Evolutionary conservation across 1,284 basidiomycete species (phyloP), one percentile per base, ranked within the genome.

Genomic region (Meripilus lineatus): DNA sequence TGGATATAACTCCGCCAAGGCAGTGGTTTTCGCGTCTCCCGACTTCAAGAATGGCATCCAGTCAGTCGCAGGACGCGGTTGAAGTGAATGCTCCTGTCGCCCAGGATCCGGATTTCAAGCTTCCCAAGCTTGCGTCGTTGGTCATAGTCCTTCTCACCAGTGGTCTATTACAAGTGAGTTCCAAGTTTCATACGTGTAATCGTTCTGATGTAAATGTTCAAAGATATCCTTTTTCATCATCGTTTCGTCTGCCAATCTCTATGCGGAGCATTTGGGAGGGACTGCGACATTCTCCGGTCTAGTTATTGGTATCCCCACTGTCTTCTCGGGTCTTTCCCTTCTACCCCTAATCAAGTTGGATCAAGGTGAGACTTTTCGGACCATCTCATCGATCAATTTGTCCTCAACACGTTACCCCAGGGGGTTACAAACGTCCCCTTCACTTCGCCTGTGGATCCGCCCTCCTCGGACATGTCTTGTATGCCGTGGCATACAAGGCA

Each of bases 251-350:
- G 76, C 81, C 1, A 77, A 73, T 54, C 66, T 69, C 40, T 85
- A 85, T 55, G 76, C 80, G 0, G 68, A 76, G 47, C 68, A 75
- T 53, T 64, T 86, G 3, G 82, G 82, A 24, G 84, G 83, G 13
- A 72, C 66, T 10, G 67, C 80, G 11, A 81, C 78, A 0, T 86
- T 86, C 55, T 78, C 81, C 25, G 84, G 84, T 49, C 56, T 86
- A 10, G 71, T 77, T 15, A 82, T 85, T 47, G 84, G 84, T 53
- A 82, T 86, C 25, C 79, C 79, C 1, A 75, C 76, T 4, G 65
- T 74, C 0, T 69, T 80, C 46, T 75, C 79, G n/a, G 79, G 77
- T 1, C 48, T 86, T 2, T 63, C 69, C 0, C 65, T 86, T 7
- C 57, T 84, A n/a, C 80, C 79, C 0, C 61, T 85, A 43, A 72